Conservation (phyloP, 805 yeast genomes). For the Nakazawaea wyomingensis region DNA sequence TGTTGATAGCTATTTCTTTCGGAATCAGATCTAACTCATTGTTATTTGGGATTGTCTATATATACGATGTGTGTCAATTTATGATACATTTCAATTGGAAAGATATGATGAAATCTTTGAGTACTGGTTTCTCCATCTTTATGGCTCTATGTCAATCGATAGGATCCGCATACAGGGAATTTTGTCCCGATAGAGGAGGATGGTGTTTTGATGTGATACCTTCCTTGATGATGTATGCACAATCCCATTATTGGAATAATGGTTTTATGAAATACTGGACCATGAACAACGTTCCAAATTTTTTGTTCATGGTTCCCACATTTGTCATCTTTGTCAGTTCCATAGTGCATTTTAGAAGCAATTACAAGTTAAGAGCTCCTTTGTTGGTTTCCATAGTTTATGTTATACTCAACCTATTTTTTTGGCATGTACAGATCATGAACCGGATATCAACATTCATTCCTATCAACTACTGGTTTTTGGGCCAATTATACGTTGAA, state of each 20-base stretch:
- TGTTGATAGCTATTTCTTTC: slow-evolving; percentile 49
- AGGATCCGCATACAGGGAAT: slow-evolving; percentile 45
- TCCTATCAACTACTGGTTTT: slow-evolving; percentile 73
- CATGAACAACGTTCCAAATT: slow-evolving; percentile 73
- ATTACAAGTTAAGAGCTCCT: slow-evolving; percentile 32
- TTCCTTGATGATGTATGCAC: slow-evolving; percentile 66
- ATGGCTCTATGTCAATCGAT: slow-evolving; percentile 41
- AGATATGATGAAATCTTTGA: slow-evolving; percentile 23
- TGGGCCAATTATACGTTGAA: slow-evolving; percentile 33
- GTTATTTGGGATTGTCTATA: slow-evolving; percentile 61
- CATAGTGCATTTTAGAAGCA: slow-evolving; percentile 29
- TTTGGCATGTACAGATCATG: slow-evolving; percentile 84
- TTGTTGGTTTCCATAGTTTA: slow-evolving; percentile 38
- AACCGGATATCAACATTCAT: slow-evolving; percentile 73
- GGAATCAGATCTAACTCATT: slow-evolving; percentile 74
- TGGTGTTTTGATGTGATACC: slow-evolving; percentile 69
- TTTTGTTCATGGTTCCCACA: slow-evolving; percentile 69
- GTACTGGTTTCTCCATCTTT: slow-evolving; percentile 56
- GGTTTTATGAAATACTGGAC: slow-evolving; percentile 88
- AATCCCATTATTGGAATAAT: slow-evolving; percentile 74
- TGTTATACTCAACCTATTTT: slow-evolving; percentile 44
- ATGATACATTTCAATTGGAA: slow-evolving; percentile 12
- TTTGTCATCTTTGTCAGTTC: slow-evolving; percentile 40
- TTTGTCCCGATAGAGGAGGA: slow-evolving; percentile 68
- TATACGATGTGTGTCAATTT: slow-evolving; percentile 46